Evolutionary conservation across 805 yeast species (phyloP), one percentile per base, ranked within the genome.

Genomic region (Lachancea thermotolerans): DNA sequence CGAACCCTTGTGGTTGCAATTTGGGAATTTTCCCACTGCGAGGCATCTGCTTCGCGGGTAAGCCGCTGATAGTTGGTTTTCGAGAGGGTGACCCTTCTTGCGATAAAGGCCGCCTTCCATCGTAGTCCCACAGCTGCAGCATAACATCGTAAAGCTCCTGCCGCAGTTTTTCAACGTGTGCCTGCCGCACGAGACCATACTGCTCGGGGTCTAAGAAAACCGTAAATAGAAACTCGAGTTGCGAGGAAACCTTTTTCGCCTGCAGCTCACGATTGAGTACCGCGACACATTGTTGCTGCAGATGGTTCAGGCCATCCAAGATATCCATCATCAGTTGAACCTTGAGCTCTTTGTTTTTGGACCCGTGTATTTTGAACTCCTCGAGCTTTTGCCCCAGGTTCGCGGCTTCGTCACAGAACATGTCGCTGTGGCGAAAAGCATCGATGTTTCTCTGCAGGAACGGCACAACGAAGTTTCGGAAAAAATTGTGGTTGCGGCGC

Each of bases 221-320:
- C 6, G 58, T 36, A 32, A 51, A 53, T 32, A 55, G 50, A 38
- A 47, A 53, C 27, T 53, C 56, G 28, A 55, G 42, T 18, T 51
- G 45, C 27, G 49, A 50, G 2, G 52, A 48, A 3, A 55, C 18
- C 18, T 45, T 47, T 39, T 53, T 55, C 15, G 47, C 46, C 35
- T 49, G 53, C 17, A 58, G 42, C 36, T 60, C 63, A 15, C 57
- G 51, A 38, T 58, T 60, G 25, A 60, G 41, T n/a, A 57, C 41
- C 1, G 57, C 51, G 12, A 50, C 46, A 16, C 52, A 52, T 37
- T 57, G 61, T 37, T 56, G 51, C 28, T 50, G 52, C 7, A 54
- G 39, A 36, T 51, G 53, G 9, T 37, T 46, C 10, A 60, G 29
- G 28, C 54, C 54, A 28, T 53, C 50, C 27, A 60, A 40, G 3